Conservation (phyloP, 306 rosid species). For the Inga leiocalycina region DNA sequence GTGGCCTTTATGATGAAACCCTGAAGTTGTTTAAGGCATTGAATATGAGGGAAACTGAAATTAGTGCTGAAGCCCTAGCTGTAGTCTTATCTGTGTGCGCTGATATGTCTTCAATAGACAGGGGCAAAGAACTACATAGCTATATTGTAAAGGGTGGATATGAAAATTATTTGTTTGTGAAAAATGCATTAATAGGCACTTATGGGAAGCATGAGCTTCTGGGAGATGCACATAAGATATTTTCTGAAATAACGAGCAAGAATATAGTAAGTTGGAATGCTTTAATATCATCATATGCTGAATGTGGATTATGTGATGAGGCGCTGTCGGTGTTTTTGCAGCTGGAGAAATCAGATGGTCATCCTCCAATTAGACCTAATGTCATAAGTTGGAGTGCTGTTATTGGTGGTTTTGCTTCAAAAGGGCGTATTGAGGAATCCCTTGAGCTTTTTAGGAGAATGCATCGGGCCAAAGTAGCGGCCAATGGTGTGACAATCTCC, state of each 20-base stretch:
- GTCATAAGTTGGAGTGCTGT: conserved; percentile 86
- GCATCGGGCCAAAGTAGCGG: conserved; percentile 63
- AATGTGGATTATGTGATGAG: conserved; percentile 73
- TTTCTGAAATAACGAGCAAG: conserved; percentile 58
- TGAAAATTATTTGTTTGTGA: conserved; percentile 69
- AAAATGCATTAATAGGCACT: conserved; percentile 65
- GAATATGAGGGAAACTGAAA: conserved; percentile 53
- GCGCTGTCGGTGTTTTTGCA: conserved; percentile 57
- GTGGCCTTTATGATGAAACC: conserved; percentile 58
- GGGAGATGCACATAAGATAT: conserved; percentile 54
- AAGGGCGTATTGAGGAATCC: conserved; percentile 58
- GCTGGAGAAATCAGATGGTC: conserved; percentile 45
- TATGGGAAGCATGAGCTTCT: conserved; percentile 66
- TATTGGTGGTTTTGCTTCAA: conserved; percentile 65
- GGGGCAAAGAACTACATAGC: conserved; percentile 65
- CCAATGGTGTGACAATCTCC: conserved; percentile 68
- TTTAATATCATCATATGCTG: conserved; percentile 75
- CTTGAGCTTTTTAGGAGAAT: conserved; percentile 72
- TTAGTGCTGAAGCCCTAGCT: conserved; percentile 72
- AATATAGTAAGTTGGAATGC: conserved; percentile 83
- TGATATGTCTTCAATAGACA: conserved; percentile 50
- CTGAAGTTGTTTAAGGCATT: conserved; percentile 55
- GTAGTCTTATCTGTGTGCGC: conserved; percentile 81
- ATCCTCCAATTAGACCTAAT: conserved; percentile 56
- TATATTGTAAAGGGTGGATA: conserved; percentile 75